Evolutionary conservation across 2,329 filamentous ascomycete genomes (phyloP).

Genomic region (Microascus cirrosus): DNA sequence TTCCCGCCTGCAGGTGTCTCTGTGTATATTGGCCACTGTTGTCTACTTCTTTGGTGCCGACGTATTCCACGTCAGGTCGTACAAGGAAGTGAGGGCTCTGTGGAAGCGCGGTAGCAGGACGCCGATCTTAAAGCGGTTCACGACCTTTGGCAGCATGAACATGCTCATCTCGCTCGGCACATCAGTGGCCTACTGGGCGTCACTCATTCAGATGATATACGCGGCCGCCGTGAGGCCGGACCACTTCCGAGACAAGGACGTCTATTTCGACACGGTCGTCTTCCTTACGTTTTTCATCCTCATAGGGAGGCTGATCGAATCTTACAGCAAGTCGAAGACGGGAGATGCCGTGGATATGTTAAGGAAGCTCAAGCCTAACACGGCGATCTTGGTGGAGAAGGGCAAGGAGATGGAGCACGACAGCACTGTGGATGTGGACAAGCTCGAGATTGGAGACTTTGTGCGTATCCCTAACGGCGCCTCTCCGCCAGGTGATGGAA

Average conservation of each 20-base stretch:
- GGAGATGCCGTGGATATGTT: conserved; percentile 77
- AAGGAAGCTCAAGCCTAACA: conserved; percentile 64
- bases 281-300: conserved; percentile 86
- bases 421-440: conserved; percentile 43
- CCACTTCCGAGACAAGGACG: conserved; percentile 35
- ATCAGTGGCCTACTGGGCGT: conserved; percentile 76
- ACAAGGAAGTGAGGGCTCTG: conserved; percentile 67
- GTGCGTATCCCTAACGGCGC: conserved; percentile 68
- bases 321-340: conserved; percentile 84
- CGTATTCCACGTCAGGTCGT: conserved; percentile 66
- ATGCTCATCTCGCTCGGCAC: conserved; percentile 85
- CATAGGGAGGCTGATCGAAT: conserved; percentile 62
- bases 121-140: conserved; percentile 65
- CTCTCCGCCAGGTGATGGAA: conserved; percentile 77
- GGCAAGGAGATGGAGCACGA: conserved; percentile 24
- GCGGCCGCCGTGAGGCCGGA: conserved; percentile 31
- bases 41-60: conserved; percentile 83
- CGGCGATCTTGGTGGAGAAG: conserved; percentile 57
- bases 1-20: conserved; percentile 64
- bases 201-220: conserved; percentile 64
- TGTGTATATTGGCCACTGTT: conserved; percentile 73
- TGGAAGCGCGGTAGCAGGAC: conserved; percentile 69
- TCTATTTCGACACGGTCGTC: conserved; percentile 89
- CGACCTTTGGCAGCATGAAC: conserved; percentile 95
- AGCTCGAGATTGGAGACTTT: conserved; percentile 62